Evolutionary conservation across 495 filamentous ascomycete genomes (phyloP).

Genomic region (Cenococcum geophilum): DNA sequence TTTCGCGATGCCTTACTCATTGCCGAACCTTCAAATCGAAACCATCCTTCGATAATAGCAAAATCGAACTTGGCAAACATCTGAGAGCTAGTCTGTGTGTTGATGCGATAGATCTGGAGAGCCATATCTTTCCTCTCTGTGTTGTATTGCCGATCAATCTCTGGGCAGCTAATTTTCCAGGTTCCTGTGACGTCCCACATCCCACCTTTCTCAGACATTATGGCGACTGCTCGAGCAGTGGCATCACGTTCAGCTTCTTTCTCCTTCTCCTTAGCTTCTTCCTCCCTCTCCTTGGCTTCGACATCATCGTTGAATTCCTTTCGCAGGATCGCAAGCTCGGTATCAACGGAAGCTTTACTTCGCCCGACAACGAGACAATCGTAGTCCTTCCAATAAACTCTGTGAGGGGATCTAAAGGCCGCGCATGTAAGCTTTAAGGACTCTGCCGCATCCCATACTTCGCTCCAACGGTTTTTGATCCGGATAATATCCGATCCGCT

Average conservation of each 20-base stretch:
- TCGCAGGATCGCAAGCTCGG: background rate
- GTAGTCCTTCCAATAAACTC: too few species aligned
- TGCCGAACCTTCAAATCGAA: background rate
- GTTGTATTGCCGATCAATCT: background rate
- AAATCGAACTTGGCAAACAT: background rate
- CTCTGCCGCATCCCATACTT: background rate
- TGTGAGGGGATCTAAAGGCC: too few species aligned
- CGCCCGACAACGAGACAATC: background rate
- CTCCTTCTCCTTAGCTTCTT: background rate
- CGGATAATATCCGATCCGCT: background rate
- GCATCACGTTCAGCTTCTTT: background rate
- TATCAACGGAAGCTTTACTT: background rate
- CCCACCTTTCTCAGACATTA: background rate
- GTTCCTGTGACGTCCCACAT: background rate
- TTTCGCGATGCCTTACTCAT: background rate
- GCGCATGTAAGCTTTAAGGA: background rate
- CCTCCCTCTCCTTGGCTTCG: background rate
- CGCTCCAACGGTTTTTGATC: background rate
- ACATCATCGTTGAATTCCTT: background rate
- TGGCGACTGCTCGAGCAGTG: background rate
- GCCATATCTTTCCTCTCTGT: too few species aligned
- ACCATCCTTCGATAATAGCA: background rate
- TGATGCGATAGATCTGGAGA: background rate
- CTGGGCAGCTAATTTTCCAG: background rate
- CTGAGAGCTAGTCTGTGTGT: background rate